Evolutionary conservation across 176 grass and related monocot species (phyloP).

Genomic region (Urochloa ruziziensis): DNA sequence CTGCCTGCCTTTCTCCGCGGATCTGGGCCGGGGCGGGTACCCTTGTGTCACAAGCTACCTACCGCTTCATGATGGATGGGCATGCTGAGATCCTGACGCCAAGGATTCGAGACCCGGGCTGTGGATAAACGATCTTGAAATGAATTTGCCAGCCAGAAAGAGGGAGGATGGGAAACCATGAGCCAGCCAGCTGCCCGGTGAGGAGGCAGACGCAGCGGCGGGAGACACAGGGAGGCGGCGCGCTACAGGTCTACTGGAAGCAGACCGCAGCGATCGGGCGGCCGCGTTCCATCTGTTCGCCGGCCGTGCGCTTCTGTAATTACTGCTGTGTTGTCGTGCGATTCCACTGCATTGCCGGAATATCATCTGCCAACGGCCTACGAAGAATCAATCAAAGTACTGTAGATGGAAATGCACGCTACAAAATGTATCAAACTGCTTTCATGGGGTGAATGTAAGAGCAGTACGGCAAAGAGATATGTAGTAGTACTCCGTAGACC

Average conservation of each 20-base stretch:
- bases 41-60: background rate
- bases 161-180: no score
- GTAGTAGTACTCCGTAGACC: no score
- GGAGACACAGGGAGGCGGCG: background rate
- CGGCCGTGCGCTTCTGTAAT: background rate
- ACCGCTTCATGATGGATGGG: background rate
- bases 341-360: background rate
- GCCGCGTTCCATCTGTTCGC: background rate
- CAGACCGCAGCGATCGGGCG: no score
- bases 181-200: no score
- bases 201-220: background rate
- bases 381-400: no score
- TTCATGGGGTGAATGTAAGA: background rate
- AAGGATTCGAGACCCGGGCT: background rate
- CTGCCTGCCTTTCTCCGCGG: background rate
- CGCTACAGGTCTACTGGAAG: background rate
- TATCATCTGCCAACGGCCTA: background rate
- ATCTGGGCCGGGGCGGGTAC: background rate
- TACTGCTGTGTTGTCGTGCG: background rate
- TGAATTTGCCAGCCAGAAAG: background rate
- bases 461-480: background rate
- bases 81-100: background rate
- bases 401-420: no score
- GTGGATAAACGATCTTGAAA: background rate
- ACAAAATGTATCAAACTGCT: no score